A percentile compares a stretch with the other conserved stretches of the same genome.
Conservation (phyloP, 352 stramenopile species). For the Globisporangium middletonii region DNA sequence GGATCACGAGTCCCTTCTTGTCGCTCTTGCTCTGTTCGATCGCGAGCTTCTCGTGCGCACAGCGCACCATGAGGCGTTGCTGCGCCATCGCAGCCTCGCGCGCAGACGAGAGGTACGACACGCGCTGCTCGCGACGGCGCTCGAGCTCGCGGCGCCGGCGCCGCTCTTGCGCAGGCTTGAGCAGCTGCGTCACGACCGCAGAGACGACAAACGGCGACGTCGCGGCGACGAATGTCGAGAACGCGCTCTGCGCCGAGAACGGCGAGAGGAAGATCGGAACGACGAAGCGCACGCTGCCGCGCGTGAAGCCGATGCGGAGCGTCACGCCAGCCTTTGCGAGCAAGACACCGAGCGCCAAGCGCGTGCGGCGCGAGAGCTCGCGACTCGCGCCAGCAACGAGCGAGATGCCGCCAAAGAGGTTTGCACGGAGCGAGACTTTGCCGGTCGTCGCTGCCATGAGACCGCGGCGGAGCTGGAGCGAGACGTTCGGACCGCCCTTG, state of each 20-base stretch:
- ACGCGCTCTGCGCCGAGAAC: conserved; percentile 58
- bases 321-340: conserved; percentile 51
- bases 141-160: conserved; percentile 42
- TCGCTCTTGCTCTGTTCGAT: conserved; percentile 36
- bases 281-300: conserved; percentile 76
- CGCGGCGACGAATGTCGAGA: conserved; percentile 67
- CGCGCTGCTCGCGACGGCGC: conserved; percentile 33
- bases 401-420: conserved; percentile 38
- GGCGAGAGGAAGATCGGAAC: conserved; percentile 78
- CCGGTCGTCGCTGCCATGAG: conserved; percentile 29
- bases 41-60: conserved; percentile 52
- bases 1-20: conserved; percentile 56
- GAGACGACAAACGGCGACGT: conserved; percentile 67
- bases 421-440: conserved; percentile 54
- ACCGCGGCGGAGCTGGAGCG: conserved; percentile 40
- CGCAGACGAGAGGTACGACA: conserved; percentile 55
- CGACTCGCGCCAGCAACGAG: conserved; percentile 44
- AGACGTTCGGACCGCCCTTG: conserved; percentile 42
- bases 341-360: conserved; percentile 52
- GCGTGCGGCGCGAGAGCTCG: conserved; percentile 52
- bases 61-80: conserved; percentile 66
- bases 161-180: conserved; percentile 61
- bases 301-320: conserved; percentile 64
- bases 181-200: conserved; percentile 54
- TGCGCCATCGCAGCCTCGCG: conserved; percentile 51